These are phyloP conservation scores for Gonapodya sp. DNA, from an alignment of 192 early-diverging fungal species.

Conservation along the genomic window DNA sequence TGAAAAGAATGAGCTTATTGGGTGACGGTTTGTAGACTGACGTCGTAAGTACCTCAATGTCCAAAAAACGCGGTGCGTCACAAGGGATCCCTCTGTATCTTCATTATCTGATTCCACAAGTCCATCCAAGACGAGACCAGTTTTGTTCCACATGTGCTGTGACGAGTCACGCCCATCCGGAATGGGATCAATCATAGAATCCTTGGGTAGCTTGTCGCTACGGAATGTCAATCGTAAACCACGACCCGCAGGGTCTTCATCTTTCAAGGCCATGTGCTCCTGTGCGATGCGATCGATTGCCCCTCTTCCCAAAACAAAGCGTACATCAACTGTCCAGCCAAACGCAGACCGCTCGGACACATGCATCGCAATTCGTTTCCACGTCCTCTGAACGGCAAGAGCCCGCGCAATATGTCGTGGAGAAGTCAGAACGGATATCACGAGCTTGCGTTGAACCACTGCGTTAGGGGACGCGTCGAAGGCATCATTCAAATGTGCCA, in stretches of 20 bases:
- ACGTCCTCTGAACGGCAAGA: not conserved
- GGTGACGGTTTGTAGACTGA: not conserved
- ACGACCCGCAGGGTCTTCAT: not conserved
- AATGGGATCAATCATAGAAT: not conserved
- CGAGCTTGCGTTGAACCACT: not conserved
- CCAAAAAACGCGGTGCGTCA: not conserved
- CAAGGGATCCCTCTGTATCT: not conserved
- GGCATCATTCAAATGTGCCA: too few relatives aligned
- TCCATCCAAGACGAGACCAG: not conserved
- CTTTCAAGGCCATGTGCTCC: not conserved
- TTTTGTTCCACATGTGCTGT: not conserved
- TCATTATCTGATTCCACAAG: not conserved
- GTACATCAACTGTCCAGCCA: not conserved
- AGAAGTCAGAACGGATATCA: not conserved
- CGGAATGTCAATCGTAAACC: not conserved
- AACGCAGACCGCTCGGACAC: not conserved
- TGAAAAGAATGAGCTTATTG: not conserved
- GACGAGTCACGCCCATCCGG: not conserved
- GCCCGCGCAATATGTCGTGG: not conserved
- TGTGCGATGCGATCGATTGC: not conserved
- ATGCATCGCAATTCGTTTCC: not conserved
- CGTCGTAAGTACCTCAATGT: not conserved
- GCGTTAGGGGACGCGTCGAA: too few relatives aligned
- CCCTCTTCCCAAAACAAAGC: not conserved
- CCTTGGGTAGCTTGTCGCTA: not conserved